phyloP scores from a whole-genome alignment of 495 filamentous ascomycete genomes.

The Penicillium arizonense region DNA sequence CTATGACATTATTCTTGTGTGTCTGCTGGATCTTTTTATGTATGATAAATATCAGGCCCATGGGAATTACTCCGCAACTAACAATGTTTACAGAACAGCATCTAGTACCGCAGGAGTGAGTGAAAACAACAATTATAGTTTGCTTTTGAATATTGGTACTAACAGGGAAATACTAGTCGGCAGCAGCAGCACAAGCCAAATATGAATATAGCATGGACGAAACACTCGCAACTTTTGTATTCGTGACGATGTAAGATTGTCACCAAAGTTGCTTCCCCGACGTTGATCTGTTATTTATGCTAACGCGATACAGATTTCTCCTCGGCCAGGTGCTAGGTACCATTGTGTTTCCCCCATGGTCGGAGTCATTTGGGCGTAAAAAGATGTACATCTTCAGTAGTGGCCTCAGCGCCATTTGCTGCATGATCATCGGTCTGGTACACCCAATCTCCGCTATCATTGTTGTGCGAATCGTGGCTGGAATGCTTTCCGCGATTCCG shows the following conservation, averaged over 20 bases:
- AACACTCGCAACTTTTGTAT: constrained; percentile 36
- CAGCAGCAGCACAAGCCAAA: constrained; percentile 31
- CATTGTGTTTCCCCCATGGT: constrained; percentile 50
- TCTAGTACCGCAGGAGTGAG: constrained; percentile 42
- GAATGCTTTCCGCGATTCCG: constrained; percentile 49
- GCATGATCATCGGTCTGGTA: constrained; percentile 39
- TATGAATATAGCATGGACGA: constrained; percentile 28
- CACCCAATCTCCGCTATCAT: constrained; percentile 35
- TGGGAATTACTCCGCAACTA: background rate
- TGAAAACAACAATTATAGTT: background rate
- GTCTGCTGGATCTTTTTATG: constrained; percentile 43
- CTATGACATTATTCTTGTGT: constrained; percentile 34
- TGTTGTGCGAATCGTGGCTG: constrained; percentile 45
- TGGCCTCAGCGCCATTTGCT: constrained; percentile 39
- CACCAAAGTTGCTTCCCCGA: too few species aligned
- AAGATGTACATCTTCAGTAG: constrained; percentile 48
- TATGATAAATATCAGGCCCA: constrained; percentile 12
- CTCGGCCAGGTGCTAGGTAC: constrained; percentile 50
- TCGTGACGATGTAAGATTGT: constrained; percentile 34
- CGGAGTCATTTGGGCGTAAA: constrained; percentile 52
- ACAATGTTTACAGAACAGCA: constrained; percentile 29
- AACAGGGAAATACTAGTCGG: constrained; percentile 20
- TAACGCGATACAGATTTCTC: constrained; percentile 35
- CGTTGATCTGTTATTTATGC: background rate
- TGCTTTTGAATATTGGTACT: background rate